These are phyloP conservation scores for Aspergillus tanneri DNA, from an alignment of 2,329 filamentous ascomycete genomes.

Conservation along the genomic window DNA sequence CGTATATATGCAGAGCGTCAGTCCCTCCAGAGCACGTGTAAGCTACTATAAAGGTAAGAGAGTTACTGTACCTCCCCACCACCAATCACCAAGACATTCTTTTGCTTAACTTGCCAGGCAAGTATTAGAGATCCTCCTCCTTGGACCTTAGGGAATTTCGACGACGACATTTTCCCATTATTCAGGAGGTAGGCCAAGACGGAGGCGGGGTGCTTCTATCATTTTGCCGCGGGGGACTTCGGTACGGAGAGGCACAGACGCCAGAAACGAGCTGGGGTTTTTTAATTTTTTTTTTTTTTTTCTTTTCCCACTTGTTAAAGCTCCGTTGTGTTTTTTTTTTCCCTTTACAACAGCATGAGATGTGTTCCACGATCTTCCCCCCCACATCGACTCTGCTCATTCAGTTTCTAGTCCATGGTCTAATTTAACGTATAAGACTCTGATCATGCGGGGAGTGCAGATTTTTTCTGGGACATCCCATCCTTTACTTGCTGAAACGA, in stretches of 20 bases:
- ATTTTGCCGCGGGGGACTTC: background rate
- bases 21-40: too few species aligned
- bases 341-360: slow-evolving; percentile 13
- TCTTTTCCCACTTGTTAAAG: slow-evolving; percentile 3
- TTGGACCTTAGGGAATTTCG: slow-evolving; percentile 73
- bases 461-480: slow-evolving; percentile 68
- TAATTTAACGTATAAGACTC: slow-evolving; percentile 9
- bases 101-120: slow-evolving; percentile 91
- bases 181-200: slow-evolving; percentile 7
- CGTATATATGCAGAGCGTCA: slow-evolving; percentile 15
- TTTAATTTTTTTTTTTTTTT: slow-evolving; percentile 19
- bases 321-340: slow-evolving; percentile 12
- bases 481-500: slow-evolving; percentile 61
- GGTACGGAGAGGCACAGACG: slow-evolving; percentile 17
- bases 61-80: slow-evolving; percentile 75
- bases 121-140: slow-evolving; percentile 90
- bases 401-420: slow-evolving; percentile 18
- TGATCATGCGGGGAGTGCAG: slow-evolving; percentile 63
- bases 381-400: slow-evolving; percentile 12
- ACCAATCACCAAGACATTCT: slow-evolving; percentile 86
- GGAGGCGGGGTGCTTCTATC: slow-evolving; percentile 8
- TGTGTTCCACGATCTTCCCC: slow-evolving; percentile 11
- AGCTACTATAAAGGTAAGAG: slow-evolving; percentile 1
- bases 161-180: slow-evolving; percentile 41
- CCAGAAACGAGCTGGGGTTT: slow-evolving; percentile 11